A percentile compares a stretch with the other conserved stretches of the same genome.
phyloP scores from a whole-genome alignment of 2,329 filamentous ascomycete genomes.

The Pseudofabraea citricarpa region DNA sequence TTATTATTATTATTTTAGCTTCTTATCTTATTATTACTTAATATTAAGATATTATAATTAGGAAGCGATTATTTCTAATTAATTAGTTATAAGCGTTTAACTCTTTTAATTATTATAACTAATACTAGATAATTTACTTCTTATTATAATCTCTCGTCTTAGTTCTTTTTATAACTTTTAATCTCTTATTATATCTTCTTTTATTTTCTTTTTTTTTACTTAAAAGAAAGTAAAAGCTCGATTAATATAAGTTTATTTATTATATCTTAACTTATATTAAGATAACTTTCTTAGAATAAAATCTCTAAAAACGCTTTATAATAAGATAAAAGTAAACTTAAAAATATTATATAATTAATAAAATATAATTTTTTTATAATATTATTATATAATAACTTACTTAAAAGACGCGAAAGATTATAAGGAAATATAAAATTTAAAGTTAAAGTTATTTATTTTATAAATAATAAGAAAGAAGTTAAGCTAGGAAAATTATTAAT shows the following conservation, averaged over 20 bases:
- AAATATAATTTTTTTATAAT: background rate
- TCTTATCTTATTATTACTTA: background rate
- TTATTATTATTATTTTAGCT: background rate
- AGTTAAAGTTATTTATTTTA: conserved; percentile 11
- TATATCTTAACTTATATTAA: background rate
- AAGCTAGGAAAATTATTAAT: conserved; percentile 16
- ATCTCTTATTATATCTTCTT: background rate
- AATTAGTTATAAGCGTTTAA: conserved; percentile 3
- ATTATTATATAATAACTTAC: conserved; percentile 6
- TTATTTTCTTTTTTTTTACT: background rate
- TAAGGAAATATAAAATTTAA: conserved; percentile 1
- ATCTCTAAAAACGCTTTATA: background rate
- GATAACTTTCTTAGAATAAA: no score
- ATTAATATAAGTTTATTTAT: conserved; percentile 3
- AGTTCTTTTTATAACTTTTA: conserved; percentile 3
- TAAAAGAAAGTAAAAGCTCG: background rate
- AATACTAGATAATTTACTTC: background rate
- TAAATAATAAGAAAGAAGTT: conserved; percentile 8
- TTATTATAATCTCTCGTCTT: conserved; percentile 1
- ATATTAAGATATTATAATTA: no score
- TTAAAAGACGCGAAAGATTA: conserved; percentile 9
- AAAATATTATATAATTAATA: background rate
- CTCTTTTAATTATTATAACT: conserved; percentile 1
- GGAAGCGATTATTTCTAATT: background rate
- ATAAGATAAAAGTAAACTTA: background rate